Base-by-base conservation (phyloP, 1,284 basidiomycete species). In the Ustilago hordei region DNA sequence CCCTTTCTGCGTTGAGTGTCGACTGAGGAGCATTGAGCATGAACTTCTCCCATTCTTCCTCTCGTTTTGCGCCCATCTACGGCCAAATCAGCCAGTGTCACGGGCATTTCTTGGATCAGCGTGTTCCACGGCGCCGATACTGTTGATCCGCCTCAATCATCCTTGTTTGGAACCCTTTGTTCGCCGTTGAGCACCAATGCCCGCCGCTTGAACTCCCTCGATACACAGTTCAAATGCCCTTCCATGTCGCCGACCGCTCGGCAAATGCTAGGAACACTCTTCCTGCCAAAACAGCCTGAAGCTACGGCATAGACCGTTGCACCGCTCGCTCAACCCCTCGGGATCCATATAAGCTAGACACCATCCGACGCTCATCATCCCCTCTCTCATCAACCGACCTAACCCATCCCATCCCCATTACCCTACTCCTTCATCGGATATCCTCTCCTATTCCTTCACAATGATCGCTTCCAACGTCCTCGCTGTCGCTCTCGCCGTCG, bases 391-490 rank as follows among this genome's bases (percentile, higher is more conserved):
- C 60, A 58, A 62, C 17, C 23, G 55, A 31, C 36, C 35, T 41
- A 39, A 34, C 32, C 28, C 50, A 45, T 17, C 53, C 54, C 50
- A 47, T 41, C 43, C 57, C 41, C n/a, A 45, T 8, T 45, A 19
- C 9, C 34, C 19, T 4, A 15, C 54, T 53, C 38, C 45, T 47
- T 57, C 39, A 13, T 17, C 34, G 52, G 55, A 59, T 53, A 7
- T 41, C 17, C n/a, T 28, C 34, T n/a, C 35, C n/a, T 34, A 32
- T 15, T n/a, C 45, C 32, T 50, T 67, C 68, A 74, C 55, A 59
- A 82, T 82, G 81, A 69, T 81, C 65, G 78, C 80, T 71, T 55
- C 78, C 69, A 77, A 75, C 66, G 67, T 75, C 52, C 64, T 72
- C 53, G 66, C 78, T 70, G 57, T 79, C 54, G 75, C 64, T 36